Conservation (phyloP, 768 basidiomycete species). For the Porpolomopsis calyptriformis region DNA sequence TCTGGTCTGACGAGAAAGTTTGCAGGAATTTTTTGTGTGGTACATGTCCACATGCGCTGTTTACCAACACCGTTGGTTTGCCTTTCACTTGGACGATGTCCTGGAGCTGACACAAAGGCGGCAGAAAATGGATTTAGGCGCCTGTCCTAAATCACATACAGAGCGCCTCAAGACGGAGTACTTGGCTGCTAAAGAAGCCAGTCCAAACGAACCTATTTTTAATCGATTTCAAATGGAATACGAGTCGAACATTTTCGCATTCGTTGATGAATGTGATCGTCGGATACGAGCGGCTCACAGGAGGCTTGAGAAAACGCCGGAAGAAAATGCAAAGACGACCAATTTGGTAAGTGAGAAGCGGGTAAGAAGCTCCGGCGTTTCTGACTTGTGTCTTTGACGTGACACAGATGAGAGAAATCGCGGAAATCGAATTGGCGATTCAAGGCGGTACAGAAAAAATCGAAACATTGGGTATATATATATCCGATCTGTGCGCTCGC, state of each 20-base stretch:
- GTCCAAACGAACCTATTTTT: constrained; percentile 73
- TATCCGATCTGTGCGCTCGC: constrained; percentile 10
- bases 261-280: constrained; percentile 97
- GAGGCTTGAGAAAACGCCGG: constrained; percentile 96
- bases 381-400: neutral
- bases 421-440: constrained; percentile 97
- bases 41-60: constrained; percentile 95
- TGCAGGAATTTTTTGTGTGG: constrained; percentile 98
- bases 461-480: constrained; percentile 67
- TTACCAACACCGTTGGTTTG: constrained; percentile 86
- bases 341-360: constrained; percentile 54
- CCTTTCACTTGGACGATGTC: constrained; percentile 6
- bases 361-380: constrained; percentile 5
- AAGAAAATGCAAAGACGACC: constrained; percentile 98
- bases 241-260: constrained; percentile 87
- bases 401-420: constrained; percentile 92
- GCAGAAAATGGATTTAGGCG: constrained; percentile 99
- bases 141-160: constrained; percentile 94
- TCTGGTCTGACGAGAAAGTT: constrained; percentile 94
- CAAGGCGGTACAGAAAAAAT: constrained; percentile 99
- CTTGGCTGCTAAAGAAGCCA: constrained; percentile 63
- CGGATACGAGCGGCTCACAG: constrained; percentile 89
- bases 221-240: constrained; percentile 89
- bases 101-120: neutral
- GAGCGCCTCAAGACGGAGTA: constrained; percentile 90